Percentiles rank a stretch among this genome's conserved stretches.
These are phyloP conservation scores for Brassica balearica DNA, from an alignment of 441 rosid genomes.

Conservation along the genomic window DNA sequence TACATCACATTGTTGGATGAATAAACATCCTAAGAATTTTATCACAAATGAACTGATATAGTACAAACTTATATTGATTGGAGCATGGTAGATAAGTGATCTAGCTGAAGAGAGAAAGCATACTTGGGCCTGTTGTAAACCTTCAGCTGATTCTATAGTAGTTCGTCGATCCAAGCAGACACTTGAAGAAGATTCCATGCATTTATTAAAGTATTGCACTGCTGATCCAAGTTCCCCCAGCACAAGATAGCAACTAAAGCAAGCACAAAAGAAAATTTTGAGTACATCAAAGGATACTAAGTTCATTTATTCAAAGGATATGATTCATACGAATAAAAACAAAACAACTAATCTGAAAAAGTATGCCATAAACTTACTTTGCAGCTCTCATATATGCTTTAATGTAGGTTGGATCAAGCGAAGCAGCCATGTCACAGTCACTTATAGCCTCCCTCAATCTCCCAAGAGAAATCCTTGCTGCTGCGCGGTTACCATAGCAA, in stretches of 20 bases:
- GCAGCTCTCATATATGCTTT: slow-evolving; percentile 71
- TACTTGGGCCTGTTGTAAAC: slow-evolving; percentile 72
- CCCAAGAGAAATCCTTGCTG: slow-evolving; percentile 69
- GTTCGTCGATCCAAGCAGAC: slow-evolving; percentile 75
- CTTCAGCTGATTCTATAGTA: slow-evolving; percentile 73
- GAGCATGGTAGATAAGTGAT: slow-evolving; percentile 19
- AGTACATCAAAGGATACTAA: slow-evolving; percentile 17
- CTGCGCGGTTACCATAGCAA: slow-evolving; percentile 83
- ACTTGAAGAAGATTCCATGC: slow-evolving; percentile 55
- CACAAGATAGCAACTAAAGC: slow-evolving; percentile 68
- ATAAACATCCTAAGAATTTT: neutral
- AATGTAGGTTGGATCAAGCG: slow-evolving; percentile 65
- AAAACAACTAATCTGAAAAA: slow-evolving; percentile 21
- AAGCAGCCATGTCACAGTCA: slow-evolving; percentile 66
- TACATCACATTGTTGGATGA: neutral
- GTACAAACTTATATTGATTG: neutral
- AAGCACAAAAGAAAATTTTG: slow-evolving; percentile 31
- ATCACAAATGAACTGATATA: neutral
- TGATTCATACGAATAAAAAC: slow-evolving; percentile 14
- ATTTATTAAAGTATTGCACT: slow-evolving; percentile 53
- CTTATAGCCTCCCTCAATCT: slow-evolving; percentile 72
- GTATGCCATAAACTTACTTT: slow-evolving; percentile 54
- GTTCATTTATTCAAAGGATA: neutral
- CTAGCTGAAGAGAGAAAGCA: slow-evolving; percentile 37
- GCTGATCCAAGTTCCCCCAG: slow-evolving; percentile 73